Conservation (phyloP, 805 yeast genomes). For the Danielia reshetovae region DNA sequence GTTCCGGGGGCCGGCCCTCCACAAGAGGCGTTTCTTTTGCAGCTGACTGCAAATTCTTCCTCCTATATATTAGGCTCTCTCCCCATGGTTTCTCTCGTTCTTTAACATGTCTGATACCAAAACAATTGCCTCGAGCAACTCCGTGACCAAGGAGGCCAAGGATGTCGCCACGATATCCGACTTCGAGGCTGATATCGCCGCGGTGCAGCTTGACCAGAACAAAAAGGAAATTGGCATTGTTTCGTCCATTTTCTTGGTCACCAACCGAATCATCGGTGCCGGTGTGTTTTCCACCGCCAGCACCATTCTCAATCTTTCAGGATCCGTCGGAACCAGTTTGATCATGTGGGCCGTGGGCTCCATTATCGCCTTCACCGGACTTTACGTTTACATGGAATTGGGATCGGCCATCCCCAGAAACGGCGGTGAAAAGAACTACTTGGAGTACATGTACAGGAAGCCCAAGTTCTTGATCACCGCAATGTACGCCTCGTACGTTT, state of each 20-base stretch:
- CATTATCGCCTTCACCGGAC: conserved; percentile 49
- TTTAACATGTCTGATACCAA: too few relatives aligned
- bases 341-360: conserved; percentile 76
- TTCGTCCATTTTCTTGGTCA: conserved; percentile 29
- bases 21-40: background rate
- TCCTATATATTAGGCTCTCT: too few relatives aligned
- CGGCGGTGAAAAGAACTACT: conserved; percentile 83
- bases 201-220: conserved; percentile 40
- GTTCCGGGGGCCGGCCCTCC: background rate
- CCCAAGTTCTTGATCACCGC: conserved; percentile 64
- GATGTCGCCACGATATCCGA: conserved; percentile 7
- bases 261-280: conserved; percentile 20
- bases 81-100: too few relatives aligned
- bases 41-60: too few relatives aligned
- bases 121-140: background rate
- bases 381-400: conserved; percentile 71
- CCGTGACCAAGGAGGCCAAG: background rate
- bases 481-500: conserved; percentile 62
- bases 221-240: conserved; percentile 42
- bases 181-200: conserved; percentile 15
- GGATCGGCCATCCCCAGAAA: conserved; percentile 74
- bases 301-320: conserved; percentile 32
- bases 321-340: conserved; percentile 69
- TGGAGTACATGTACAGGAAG: conserved; percentile 64
- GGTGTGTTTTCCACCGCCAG: conserved; percentile 20